Base-by-base conservation (phyloP, 192 early-diverging fungal species). In the Umbelopsis sp. region DNA sequence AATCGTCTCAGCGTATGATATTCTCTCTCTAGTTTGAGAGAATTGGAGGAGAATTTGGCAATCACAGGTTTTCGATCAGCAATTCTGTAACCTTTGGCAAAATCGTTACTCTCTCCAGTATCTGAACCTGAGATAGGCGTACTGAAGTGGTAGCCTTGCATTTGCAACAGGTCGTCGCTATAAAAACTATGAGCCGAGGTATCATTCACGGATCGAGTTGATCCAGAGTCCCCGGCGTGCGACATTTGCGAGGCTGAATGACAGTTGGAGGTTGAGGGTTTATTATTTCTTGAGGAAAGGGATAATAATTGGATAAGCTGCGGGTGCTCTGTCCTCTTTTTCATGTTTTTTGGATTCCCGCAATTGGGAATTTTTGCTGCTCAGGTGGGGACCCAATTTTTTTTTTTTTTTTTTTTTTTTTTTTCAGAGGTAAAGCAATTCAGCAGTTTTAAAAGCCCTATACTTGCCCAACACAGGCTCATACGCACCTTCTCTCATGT, bases 81-180 rank as follows among this genome's bases (percentile, higher is more conserved):
- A 16, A 73, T 77, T 65, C 70, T 66, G 65, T 76, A 76, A 21
- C 74, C 74, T 66, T 38, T 71, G 0, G 71, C 50, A 38, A 76
- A 71, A 24, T 76, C 62, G 4, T 54, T 70, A 34, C 66, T 76
- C 21, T 76, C 74, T 1, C 74, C 74, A 68, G 65, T 65, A 53
- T 54, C 69, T 29, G 70, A 56, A 41, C 69, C 65, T 49, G 74
- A 47, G 25, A 67, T 54, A 7, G 74, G 74, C 14, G 51, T 45
- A n/a, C 25, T 76, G 17, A 76, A 76, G 31, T 71, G 70, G 21
- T 76, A 76, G 51, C 70, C 70, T 24, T 70, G 74, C 43, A 76
- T 76, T 41, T 76, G 74, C 24, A 76, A 16, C 16, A 47, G 10
- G 56, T 62, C 56, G 25, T 71, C 74, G 14, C 69, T 51, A 29